Base-by-base conservation (phyloP, 345 rosid genomes). In the Gossypioides kirkii region DNA sequence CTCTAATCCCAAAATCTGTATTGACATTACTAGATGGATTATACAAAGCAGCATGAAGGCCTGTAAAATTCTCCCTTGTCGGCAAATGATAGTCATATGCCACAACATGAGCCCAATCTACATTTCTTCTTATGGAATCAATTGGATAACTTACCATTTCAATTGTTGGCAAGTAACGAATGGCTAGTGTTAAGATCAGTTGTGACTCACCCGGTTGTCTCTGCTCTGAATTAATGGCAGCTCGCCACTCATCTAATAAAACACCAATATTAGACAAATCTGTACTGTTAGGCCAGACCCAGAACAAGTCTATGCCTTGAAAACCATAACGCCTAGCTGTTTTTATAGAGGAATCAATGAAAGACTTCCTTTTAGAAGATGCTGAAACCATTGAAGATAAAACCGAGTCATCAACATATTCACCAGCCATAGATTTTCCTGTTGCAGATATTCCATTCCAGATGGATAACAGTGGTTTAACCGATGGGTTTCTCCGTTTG, bases 321-420 rank as follows among this genome's bases (percentile, higher is more conserved):
- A 79, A 77, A n/a, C 80, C 82, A 25, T 80, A 75, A 17, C 20
- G 36, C 75, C 84, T 77, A n/a, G 82, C 78, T 28, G 75, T 53
- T 59, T 38, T 61, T 10, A 81, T 79, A 0, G 86, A 76, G 14
- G 81, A 76, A 3, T 81, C 70, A 9, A 83, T 69, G 66, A 81
- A 76, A 16, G 66, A 58, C n/a, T 69, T 74, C 59, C 82, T 55
- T 43, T 18, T 49, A 23, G 72, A 65, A 43, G 82, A 74, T 1
- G 74, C 41, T 13, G 74, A 59, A 10, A 77, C 66, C 81, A 74
- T 45, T 17, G 65, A 20, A 43, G 72, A 73, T 17, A 70, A 61
- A 20, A 55, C 43, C 0, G 76, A 66, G 32, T 32, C 36, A 17
- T 43, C 41, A 11, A 72, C 50, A 18, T 49, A 47, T 49, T 71